Conservation (phyloP, 2,329 filamentous ascomycete genomes). For the Ceratocystis cubensis region DNA sequence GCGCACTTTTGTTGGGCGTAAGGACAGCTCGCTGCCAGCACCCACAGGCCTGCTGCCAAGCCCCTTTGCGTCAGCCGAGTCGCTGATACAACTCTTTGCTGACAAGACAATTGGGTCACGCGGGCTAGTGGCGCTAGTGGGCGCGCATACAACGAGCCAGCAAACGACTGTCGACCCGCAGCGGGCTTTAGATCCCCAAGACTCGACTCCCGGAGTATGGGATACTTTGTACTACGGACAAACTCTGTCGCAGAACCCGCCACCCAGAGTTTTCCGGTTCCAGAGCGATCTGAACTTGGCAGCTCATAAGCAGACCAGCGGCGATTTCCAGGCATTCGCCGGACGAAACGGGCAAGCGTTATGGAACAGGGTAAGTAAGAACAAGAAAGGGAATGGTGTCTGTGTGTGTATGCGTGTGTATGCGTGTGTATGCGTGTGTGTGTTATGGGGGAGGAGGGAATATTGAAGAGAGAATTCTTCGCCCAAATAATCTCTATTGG, state of each 20-base stretch:
- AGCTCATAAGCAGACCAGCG: conserved; percentile 28
- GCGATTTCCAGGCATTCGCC: conserved; percentile 32
- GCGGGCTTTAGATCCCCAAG: conserved; percentile 36
- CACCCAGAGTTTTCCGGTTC: conserved; percentile 32
- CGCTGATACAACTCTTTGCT: conserved; percentile 37
- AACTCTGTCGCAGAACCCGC: conserved; percentile 27
- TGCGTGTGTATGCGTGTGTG: too few relatives aligned
- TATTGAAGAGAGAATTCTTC: too few relatives aligned
- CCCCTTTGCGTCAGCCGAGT: conserved; percentile 34
- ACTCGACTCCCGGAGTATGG: conserved; percentile 41
- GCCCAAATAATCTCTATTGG: too few relatives aligned
- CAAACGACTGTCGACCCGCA: conserved; percentile 34
- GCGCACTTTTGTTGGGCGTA: conserved; percentile 39
- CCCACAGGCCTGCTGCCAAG: conserved; percentile 35
- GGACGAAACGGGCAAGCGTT: conserved; percentile 27
- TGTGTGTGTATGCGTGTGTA: too few relatives aligned
- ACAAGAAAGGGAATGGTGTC: background rate
- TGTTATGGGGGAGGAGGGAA: too few relatives aligned
- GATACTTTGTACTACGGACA: conserved; percentile 40
- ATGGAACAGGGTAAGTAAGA: conserved; percentile 32
- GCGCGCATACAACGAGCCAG: conserved; percentile 41
- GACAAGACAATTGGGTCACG: conserved; percentile 41
- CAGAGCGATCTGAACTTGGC: conserved; percentile 33
- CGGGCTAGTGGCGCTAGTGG: conserved; percentile 41
- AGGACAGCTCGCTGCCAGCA: conserved; percentile 32